Evolutionary conservation across 2,329 filamentous ascomycete species (phyloP), one percentile per base, ranked within the genome.

Genomic region (Pseudocercospora eumusae): DNA sequence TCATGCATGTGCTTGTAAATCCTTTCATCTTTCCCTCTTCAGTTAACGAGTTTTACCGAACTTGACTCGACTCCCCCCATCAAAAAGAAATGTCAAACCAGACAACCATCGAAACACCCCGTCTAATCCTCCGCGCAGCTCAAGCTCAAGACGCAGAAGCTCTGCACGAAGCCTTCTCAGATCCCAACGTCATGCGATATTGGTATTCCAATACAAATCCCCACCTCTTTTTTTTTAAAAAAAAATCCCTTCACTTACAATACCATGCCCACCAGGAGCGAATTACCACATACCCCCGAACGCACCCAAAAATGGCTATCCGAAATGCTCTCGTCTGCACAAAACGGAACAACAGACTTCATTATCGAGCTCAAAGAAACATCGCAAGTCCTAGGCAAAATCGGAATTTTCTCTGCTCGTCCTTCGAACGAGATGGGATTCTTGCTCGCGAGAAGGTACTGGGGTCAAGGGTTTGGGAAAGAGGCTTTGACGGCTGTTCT

Each of bases 301-400:
- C 56, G 45, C 27, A 52, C 56, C 15, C 15, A 58, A 27, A 10
- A 47, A 13, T 58, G 56, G 56, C 6, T 58, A 21, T n/a, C 45
- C 2, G 31, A n/a, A 15, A 58, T 58, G 56, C 6, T 52, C 20
- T 9, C n/a, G 3, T 45, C 33, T 7, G 13, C 13, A 15, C 56
- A 58, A 45, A 58, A 58, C 27, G 44, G 44, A 20, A 25, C 25
- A 11, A 58, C 56, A 20, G 56, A 58, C 56, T 58, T 58, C 28
- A 23, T 36, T 1, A 58, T 52, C 56, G 47, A 25, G 13, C 44
- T 58, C 21, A 49, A 50, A 27, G n/a, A 45, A 5, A 2, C 42
- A 21, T 21, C 23, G 4, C 20, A 40, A 21, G 4, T 40, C 9
- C 40, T 58, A 7, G 56, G 44, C n/a, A 58, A 58, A 27, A 31